Evolutionary conservation across 2,329 filamentous ascomycete genomes (phyloP).

Genomic region (Colletotrichum endophyticum): DNA sequence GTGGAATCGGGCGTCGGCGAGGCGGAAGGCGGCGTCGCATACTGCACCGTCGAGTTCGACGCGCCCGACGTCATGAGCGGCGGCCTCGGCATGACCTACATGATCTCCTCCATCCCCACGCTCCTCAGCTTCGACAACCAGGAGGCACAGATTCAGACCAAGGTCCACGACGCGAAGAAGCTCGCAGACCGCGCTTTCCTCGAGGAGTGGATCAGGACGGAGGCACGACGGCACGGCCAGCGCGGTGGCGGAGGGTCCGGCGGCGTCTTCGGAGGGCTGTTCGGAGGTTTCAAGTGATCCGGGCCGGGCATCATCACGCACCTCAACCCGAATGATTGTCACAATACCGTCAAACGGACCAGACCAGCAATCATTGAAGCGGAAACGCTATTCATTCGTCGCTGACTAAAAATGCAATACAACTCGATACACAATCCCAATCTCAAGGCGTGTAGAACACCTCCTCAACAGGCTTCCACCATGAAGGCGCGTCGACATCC

Average conservation of each 20-base stretch:
- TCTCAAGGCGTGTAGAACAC: constrained; percentile 66
- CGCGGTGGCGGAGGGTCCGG: constrained; percentile 47
- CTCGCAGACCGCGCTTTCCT: constrained; percentile 56
- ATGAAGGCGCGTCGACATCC: constrained; percentile 59
- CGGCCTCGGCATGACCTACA: constrained; percentile 56
- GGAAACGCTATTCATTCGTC: constrained; percentile 4
- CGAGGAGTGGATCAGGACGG: constrained; percentile 57
- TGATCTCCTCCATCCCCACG: constrained; percentile 64
- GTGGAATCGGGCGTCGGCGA: constrained; percentile 58
- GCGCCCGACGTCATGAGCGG: constrained; percentile 59
- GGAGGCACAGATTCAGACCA: constrained; percentile 54
- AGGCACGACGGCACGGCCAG: constrained; percentile 51
- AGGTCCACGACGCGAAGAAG: constrained; percentile 52
- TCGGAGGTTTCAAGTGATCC: constrained; percentile 33
- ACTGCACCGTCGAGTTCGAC: constrained; percentile 61
- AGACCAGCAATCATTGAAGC: neutral
- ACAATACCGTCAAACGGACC: neutral
- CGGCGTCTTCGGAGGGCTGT: constrained; percentile 42
- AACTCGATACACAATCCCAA: neutral
- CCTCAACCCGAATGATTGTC: neutral
- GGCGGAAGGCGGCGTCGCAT: constrained; percentile 59
- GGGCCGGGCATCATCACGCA: neutral
- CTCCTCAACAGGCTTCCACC: constrained; percentile 74
- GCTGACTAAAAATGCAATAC: constrained; percentile 11
- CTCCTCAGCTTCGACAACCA: constrained; percentile 62